Evolutionary conservation across 306 rosid genomes (phyloP), one percentile per base, ranked within the genome.

Genomic region (Cicer chorassanicum): DNA sequence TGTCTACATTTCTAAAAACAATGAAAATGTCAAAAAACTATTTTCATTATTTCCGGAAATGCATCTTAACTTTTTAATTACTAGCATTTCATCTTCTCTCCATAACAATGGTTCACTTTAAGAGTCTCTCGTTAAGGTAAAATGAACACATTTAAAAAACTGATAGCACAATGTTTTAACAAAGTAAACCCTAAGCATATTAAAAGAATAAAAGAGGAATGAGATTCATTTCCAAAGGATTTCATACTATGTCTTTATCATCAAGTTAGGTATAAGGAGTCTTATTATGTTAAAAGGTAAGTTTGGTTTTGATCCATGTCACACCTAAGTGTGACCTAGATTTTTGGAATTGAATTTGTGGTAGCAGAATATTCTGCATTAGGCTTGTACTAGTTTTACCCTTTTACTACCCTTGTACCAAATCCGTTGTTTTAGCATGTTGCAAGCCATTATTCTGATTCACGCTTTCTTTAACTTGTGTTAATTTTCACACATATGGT

Each of bases 141-240:
- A 24, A 24, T 24, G 34, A 24, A 24, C 34, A 24, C 34, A 24
- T 24, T 24, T 24, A 24, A 24, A 24, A 24, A 24, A 24, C 34
- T 24, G 34, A 24, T 2, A 24, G 34, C 34, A 24, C 4, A 24
- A 4, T 24, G 34, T 24, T 24, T 24, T 24, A 24, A 24, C 3
- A 24, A 24, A 24, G 34, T 24, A 24, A 24, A 24, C 34, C 34
- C 34, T 24, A 51, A 39, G 4, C 44, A 70, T 21, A 62, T 40
- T 46, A 16, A n/a, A 69, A 48, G 73, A 68, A 68, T 24, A 48
- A 48, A 41, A 48, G 18, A 43, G n/a, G 8, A 65, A 54, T 15
- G 60, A 64, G 21, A 61, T 54, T 11, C 44, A 62, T 13, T 59
- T 72, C 76, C 29, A 13, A 60, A 67, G 21, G 48, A 59, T 77